phyloP scores from a whole-genome alignment of 1,139 yeast genomes.

The Diutina mesorugosa region DNA sequence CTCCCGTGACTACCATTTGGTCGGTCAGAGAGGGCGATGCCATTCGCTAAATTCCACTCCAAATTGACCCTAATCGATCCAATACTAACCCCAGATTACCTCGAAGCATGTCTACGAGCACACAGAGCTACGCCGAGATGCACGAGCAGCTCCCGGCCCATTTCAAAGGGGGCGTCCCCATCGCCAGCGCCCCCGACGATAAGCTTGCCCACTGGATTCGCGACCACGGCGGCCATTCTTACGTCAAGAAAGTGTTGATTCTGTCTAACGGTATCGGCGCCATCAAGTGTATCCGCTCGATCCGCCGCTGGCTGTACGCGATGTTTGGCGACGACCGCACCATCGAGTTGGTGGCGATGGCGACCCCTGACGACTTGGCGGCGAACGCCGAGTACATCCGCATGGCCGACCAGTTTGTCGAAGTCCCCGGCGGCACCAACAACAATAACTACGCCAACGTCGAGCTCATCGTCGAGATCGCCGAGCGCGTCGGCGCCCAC shows the following conservation, averaged over 20 bases:
- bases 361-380: constrained; percentile 94
- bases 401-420: constrained; percentile 98
- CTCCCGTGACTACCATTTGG: too few relatives aligned
- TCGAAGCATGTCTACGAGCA: not conserved
- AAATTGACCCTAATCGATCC: not conserved
- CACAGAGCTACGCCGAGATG: constrained; percentile 8
- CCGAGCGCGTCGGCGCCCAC: constrained; percentile 91
- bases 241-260: constrained; percentile 74
- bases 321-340: constrained; percentile 93
- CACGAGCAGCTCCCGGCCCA: constrained; percentile 45
- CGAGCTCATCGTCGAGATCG: constrained; percentile 90
- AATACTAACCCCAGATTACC: not conserved
- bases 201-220: constrained; percentile 76
- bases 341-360: constrained; percentile 93
- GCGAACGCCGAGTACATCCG: constrained; percentile 97
- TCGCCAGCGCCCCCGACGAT: constrained; percentile 59
- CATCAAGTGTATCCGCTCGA: constrained; percentile 92
- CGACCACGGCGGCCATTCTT: constrained; percentile 88
- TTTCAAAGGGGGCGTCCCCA: constrained; percentile 70
- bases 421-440: constrained; percentile 98
- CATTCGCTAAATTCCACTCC: too few relatives aligned
- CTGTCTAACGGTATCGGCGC: constrained; percentile 99
- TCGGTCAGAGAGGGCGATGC: too few relatives aligned
- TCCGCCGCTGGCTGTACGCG: constrained; percentile 97
- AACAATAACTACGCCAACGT: constrained; percentile 97